These are phyloP conservation scores for Melanomma pulvis-pyrius DNA, from an alignment of 495 filamentous ascomycete genomes.

Conservation along the genomic window DNA sequence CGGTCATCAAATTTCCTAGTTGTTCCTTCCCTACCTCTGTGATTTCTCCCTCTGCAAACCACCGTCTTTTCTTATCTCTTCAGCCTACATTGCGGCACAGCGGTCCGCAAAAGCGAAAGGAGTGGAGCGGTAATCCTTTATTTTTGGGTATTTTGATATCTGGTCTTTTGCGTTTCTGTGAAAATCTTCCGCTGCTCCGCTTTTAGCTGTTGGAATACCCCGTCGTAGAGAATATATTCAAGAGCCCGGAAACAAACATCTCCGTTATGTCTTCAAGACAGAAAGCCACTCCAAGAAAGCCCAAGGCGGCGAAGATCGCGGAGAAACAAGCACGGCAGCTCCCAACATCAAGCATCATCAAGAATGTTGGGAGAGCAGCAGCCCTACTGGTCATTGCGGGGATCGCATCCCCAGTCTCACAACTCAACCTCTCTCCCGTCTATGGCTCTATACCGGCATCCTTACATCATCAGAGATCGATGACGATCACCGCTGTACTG, in stretches of 20 bases:
- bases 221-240: constrained; percentile 1
- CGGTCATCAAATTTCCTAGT: constrained; percentile 10
- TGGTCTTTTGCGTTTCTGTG: constrained; percentile 7
- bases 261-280: constrained; percentile 30
- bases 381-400: constrained; percentile 68
- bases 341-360: constrained; percentile 20
- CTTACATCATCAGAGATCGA: constrained; percentile 68
- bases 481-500: constrained; percentile 63
- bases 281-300: constrained; percentile 36
- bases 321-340: constrained; percentile 29
- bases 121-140: not conserved
- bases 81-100: not conserved
- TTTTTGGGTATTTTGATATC: not conserved
- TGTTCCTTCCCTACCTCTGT: not conserved
- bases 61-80: not conserved
- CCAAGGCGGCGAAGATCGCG: constrained; percentile 34
- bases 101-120: constrained; percentile 5
- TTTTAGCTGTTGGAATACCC: not conserved
- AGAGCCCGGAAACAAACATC: not conserved
- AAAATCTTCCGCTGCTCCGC: not conserved
- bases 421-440: constrained; percentile 75
- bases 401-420: constrained; percentile 71
- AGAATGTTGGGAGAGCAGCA: constrained; percentile 30
- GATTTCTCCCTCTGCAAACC: constrained; percentile 1
- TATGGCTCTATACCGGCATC: constrained; percentile 80